These are phyloP conservation scores for Cryptosporidium parvum DNA, from an alignment of 169 alveolate species.

Conservation along the genomic window DNA sequence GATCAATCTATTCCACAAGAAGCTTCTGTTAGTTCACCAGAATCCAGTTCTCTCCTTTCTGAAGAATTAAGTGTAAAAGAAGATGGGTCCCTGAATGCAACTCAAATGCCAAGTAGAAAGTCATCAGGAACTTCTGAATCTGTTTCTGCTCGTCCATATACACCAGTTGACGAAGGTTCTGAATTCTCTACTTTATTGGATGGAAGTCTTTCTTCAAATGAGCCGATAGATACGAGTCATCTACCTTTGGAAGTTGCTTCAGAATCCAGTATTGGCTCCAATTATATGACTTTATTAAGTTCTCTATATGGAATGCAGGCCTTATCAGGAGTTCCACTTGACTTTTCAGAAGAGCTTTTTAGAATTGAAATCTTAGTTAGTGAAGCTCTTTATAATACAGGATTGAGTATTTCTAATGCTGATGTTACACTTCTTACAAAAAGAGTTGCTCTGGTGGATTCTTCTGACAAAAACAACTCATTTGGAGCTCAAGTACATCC, in stretches of 20 bases:
- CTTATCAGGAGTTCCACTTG: conserved; percentile 56
- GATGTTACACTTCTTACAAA: conserved; percentile 38
- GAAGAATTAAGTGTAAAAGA: background rate
- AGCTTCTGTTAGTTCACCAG: conserved; percentile 9
- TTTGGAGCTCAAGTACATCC: conserved; percentile 12
- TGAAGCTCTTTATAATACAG: conserved; percentile 48
- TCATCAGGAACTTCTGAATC: conserved; percentile 13
- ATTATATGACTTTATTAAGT: conserved; percentile 30
- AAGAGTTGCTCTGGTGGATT: conserved; percentile 9
- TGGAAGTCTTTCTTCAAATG: conserved; percentile 36
- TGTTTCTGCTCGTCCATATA: conserved; percentile 12
- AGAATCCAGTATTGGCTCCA: conserved; percentile 23
- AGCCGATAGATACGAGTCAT: background rate
- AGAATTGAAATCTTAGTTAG: conserved; percentile 40
- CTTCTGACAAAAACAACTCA: background rate
- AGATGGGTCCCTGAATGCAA: background rate
- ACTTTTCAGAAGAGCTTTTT: conserved; percentile 38
- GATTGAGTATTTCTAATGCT: conserved; percentile 57
- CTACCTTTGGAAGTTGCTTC: conserved; percentile 9
- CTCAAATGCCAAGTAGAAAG: conserved; percentile 58
- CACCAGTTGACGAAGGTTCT: conserved; percentile 52
- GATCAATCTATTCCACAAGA: conserved; percentile 6
- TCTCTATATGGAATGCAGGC: conserved; percentile 54
- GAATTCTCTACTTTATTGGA: conserved; percentile 42
- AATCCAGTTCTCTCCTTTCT: conserved; percentile 20